Conservation (phyloP, 306 rosid species). For the Comarum palustre region DNA sequence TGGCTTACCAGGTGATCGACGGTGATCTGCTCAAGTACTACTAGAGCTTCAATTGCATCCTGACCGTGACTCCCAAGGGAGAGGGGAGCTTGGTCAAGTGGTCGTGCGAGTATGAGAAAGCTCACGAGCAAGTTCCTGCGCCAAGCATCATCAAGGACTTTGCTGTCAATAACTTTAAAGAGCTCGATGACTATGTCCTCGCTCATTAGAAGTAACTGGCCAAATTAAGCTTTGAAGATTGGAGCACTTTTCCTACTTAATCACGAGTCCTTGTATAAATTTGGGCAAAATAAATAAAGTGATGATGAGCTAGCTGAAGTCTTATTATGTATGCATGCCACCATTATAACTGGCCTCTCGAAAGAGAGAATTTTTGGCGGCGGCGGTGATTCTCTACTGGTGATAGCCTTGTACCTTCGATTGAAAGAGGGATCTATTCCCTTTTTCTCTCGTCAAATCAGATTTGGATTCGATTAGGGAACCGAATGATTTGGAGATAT, state of each 20-base stretch:
- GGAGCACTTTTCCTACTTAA: neutral
- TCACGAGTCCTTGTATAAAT: neutral
- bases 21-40: conserved; percentile 81
- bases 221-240: neutral
- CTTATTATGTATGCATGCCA: neutral
- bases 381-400: no score
- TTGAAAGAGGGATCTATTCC: no score
- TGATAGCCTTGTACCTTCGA: no score
- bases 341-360: no score
- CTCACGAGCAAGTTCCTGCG: conserved; percentile 47
- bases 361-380: no score
- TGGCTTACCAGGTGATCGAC: conserved; percentile 46
- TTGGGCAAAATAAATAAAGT: neutral
- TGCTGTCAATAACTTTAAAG: conserved; percentile 63
- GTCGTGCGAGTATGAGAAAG: conserved; percentile 63
- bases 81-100: conserved; percentile 65
- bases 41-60: conserved; percentile 51
- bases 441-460: no score
- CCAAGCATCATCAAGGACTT: conserved; percentile 65
- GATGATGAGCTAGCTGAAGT: neutral
- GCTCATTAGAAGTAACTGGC: conserved; percentile 12
- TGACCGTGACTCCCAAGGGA: conserved; percentile 35
- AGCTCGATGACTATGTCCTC: conserved; percentile 59
- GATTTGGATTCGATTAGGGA: no score
- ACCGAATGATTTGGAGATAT: no score